Percentiles rank a stretch among this genome's conserved stretches.
Evolutionary conservation across 306 rosid species (phyloP).

Genomic region (Malus asiatica): DNA sequence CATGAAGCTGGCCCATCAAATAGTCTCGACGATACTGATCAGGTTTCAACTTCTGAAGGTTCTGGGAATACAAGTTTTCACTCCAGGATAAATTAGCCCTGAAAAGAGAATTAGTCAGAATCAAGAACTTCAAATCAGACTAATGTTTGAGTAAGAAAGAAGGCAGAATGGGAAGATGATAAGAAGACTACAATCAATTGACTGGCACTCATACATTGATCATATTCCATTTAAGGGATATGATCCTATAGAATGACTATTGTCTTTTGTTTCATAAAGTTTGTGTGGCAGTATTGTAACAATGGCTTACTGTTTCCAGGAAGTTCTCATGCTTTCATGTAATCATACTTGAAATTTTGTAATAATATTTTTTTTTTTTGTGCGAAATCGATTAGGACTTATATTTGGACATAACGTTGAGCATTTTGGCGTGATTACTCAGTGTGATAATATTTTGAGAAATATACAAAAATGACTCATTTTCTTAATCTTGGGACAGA

Average conservation of each 20-base stretch:
- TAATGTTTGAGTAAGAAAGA: background rate
- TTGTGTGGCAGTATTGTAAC: background rate
- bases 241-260: background rate
- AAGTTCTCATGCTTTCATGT: background rate
- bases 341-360: background rate
- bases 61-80: constrained; percentile 17
- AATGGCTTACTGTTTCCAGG: background rate
- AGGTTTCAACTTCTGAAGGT: constrained; percentile 4
- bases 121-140: background rate
- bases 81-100: constrained; percentile 27
- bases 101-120: background rate
- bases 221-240: background rate
- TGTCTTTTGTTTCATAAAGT: background rate
- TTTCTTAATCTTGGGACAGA: too few relatives aligned
- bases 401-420: background rate
- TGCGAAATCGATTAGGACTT: background rate
- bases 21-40: constrained; percentile 1
- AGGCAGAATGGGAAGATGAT: background rate
- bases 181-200: background rate
- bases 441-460: background rate
- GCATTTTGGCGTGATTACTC: background rate
- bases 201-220: background rate
- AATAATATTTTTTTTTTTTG: background rate
- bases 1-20: constrained; percentile 9
- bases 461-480: too few relatives aligned